phyloP scores from a whole-genome alignment of 2,329 filamentous ascomycete species.

The Ophiognomonia clavigignenti-juglandacearum region DNA sequence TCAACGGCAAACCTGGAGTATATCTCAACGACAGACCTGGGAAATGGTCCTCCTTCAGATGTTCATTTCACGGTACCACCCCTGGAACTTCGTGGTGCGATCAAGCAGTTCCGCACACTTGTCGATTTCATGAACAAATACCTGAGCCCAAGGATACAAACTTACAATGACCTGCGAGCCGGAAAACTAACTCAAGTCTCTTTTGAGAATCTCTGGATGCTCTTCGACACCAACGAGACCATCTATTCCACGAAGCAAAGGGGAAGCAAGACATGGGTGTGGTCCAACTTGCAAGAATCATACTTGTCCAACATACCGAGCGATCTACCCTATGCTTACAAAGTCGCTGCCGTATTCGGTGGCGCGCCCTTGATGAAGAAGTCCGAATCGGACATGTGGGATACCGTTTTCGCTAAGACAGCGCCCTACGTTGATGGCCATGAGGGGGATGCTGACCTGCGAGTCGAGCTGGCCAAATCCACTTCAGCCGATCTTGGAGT shows the following conservation, averaged over 20 bases:
- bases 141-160: neutral
- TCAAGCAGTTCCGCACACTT: neutral
- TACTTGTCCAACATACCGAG: neutral
- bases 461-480: neutral
- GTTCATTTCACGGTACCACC: neutral
- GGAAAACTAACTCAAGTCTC: neutral
- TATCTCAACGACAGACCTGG: too few relatives aligned
- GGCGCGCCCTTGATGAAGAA: neutral
- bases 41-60: too few relatives aligned
- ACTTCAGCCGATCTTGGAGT: neutral
- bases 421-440: neutral
- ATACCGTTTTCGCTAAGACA: neutral
- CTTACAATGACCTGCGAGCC: neutral
- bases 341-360: neutral
- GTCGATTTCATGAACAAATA: neutral
- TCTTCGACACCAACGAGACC: neutral
- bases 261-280: neutral
- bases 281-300: neutral
- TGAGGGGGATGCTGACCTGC: neutral
- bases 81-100: neutral
- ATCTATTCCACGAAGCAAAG: neutral
- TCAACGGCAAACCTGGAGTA: too few relatives aligned
- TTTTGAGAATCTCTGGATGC: neutral
- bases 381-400: neutral
- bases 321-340: neutral